phyloP scores from a whole-genome alignment of 306 rosid genomes.

The Vigna hirtella region DNA sequence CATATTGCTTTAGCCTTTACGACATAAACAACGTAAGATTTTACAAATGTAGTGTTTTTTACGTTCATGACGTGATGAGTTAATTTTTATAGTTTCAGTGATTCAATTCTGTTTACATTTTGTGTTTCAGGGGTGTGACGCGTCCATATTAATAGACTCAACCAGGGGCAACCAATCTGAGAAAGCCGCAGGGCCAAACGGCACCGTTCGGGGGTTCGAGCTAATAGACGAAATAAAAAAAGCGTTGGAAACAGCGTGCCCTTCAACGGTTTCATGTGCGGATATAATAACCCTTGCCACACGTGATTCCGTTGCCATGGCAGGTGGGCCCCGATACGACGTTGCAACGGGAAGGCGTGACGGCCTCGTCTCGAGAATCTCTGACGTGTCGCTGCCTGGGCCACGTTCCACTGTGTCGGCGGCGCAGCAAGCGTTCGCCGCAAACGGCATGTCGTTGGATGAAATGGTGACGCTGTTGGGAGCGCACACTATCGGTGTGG shows the following conservation, averaged over 20 bases:
- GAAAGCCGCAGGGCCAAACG: conserved; percentile 53
- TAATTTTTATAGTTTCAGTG: no score
- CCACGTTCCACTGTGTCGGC: conserved; percentile 43
- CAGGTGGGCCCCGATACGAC: conserved; percentile 58
- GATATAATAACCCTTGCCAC: conserved; percentile 69
- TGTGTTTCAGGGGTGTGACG: conserved; percentile 63
- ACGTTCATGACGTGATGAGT: no score
- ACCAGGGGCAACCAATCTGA: conserved; percentile 36
- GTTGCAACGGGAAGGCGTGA: conserved; percentile 61
- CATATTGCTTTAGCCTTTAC: background rate
- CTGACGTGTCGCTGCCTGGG: conserved; percentile 43
- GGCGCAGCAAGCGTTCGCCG: conserved; percentile 33
- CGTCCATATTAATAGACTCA: conserved; percentile 66
- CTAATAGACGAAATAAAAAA: conserved; percentile 57
- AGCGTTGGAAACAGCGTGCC: conserved; percentile 55
- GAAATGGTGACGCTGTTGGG: conserved; percentile 75
- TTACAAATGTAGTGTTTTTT: no score
- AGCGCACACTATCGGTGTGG: conserved; percentile 65
- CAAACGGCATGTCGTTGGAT: conserved; percentile 45
- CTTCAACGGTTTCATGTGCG: conserved; percentile 64
- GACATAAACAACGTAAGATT: no score
- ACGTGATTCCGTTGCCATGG: conserved; percentile 54
- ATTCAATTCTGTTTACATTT: no score
- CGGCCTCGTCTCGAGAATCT: conserved; percentile 44
- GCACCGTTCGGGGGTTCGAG: conserved; percentile 54